Evolutionary conservation across 2,329 filamentous ascomycete species (phyloP).

Genomic region (Trichoderma sp.): DNA sequence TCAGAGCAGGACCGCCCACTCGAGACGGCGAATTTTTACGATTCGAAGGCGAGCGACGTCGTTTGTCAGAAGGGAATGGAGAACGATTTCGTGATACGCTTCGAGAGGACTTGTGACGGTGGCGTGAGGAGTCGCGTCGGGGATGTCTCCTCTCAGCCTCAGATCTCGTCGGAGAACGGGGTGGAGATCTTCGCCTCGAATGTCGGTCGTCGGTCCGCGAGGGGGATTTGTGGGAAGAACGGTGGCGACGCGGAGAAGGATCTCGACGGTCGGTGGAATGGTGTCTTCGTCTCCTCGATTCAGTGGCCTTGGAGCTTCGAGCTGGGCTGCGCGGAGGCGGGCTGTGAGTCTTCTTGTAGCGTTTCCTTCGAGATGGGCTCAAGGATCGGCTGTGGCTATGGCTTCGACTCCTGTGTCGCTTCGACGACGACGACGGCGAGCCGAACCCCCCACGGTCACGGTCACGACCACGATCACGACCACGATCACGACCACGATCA

Average conservation of each 20-base stretch:
- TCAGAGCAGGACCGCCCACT: conserved; percentile 28
- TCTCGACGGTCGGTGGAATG: conserved; percentile 38
- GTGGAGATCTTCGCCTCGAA: conserved; percentile 31
- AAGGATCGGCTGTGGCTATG: conserved; percentile 44
- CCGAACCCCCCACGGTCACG: conserved; percentile 33
- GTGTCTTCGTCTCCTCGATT: conserved; percentile 37
- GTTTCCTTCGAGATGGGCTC: conserved; percentile 44
- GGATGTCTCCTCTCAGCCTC: conserved; percentile 32
- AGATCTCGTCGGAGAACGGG: conserved; percentile 33
- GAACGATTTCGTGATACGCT: conserved; percentile 26
- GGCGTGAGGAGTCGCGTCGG: conserved; percentile 32
- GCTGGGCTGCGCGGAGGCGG: conserved; percentile 44
- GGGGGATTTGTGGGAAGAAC: conserved; percentile 36
- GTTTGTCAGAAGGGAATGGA: conserved; percentile 11
- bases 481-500: conserved; percentile 1
- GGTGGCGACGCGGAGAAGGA: conserved; percentile 37
- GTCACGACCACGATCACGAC: conserved; percentile 11
- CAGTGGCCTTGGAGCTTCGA: conserved; percentile 41
- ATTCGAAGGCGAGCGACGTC: conserved; percentile 14
- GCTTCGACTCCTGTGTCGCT: conserved; percentile 47
- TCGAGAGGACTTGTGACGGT: conserved; percentile 24
- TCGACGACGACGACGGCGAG: conserved; percentile 44
- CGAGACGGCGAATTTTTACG: conserved; percentile 30
- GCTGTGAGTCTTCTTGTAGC: conserved; percentile 40
- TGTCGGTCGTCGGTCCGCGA: conserved; percentile 30